Conservation (phyloP, 495 filamentous ascomycete genomes). For the Tetracladium setigerum region DNA sequence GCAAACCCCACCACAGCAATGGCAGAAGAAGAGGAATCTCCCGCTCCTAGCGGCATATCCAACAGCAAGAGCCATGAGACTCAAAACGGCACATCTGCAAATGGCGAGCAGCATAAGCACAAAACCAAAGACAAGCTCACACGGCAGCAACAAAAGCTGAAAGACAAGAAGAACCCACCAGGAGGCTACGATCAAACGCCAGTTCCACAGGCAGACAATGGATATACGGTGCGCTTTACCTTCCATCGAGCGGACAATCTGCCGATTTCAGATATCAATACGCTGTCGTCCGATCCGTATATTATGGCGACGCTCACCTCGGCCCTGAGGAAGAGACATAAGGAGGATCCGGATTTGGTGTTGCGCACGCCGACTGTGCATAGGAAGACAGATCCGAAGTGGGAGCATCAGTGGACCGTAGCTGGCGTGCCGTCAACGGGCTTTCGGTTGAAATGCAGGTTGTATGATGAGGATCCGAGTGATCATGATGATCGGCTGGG, state of each 20-base stretch:
- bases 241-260: conserved; percentile 76
- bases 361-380: conserved; percentile 72
- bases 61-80: conserved; percentile 3
- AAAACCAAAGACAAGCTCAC: conserved; percentile 40
- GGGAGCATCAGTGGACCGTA: conserved; percentile 83
- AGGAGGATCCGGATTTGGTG: conserved; percentile 64
- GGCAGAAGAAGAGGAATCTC: conserved; percentile 7
- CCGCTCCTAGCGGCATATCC: neutral
- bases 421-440: conserved; percentile 74
- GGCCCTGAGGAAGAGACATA: conserved; percentile 61
- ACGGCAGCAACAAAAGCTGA: conserved; percentile 49
- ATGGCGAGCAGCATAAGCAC: neutral
- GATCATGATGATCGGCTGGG: conserved; percentile 86
- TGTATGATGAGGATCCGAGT: conserved; percentile 83
- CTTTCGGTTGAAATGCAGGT: conserved; percentile 68
- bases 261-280: conserved; percentile 70
- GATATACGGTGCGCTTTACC: conserved; percentile 78
- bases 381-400: conserved; percentile 60
- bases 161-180: conserved; percentile 54
- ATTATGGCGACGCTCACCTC: conserved; percentile 59
- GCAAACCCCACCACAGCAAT: neutral
- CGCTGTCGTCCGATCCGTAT: conserved; percentile 79
- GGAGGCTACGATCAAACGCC: conserved; percentile 78
- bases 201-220: conserved; percentile 60
- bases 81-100: conserved; percentile 3